Percentiles rank a stretch among this genome's conserved stretches.
Conservation (phyloP, 768 basidiomycete genomes). For the Myochromella boudieri region DNA sequence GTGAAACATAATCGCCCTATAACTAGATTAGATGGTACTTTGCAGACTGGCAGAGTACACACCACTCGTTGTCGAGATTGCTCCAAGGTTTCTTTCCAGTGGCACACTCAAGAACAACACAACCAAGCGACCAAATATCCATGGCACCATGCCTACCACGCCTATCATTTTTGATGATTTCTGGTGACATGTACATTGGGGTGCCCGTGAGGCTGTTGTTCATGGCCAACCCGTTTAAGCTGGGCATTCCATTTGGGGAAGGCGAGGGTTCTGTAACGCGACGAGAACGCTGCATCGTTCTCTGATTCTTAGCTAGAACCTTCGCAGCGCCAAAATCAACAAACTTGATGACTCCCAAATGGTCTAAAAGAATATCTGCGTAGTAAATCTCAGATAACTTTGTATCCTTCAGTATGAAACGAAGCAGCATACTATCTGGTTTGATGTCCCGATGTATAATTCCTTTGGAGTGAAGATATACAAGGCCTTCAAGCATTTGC, state of each 20-base stretch:
- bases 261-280: conserved; percentile 45
- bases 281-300: conserved; percentile 75
- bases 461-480: conserved; percentile 89
- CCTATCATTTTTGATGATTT: conserved; percentile 93
- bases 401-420: not conserved
- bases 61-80: conserved; percentile 99
- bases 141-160: conserved; percentile 89
- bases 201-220: conserved; percentile 93
- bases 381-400: conserved; percentile 10
- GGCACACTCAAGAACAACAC: conserved; percentile 95
- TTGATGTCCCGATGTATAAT: conserved; percentile 98
- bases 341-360: conserved; percentile 90
- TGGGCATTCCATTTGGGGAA: conserved; percentile 27
- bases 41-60: conserved; percentile 17
- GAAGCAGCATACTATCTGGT: conserved; percentile 81
- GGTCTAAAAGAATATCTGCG: conserved; percentile 91
- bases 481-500: conserved; percentile 94
- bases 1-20: conserved; percentile 99
- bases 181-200: conserved; percentile 99
- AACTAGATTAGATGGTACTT: not conserved
- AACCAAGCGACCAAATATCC: conserved; percentile 98
- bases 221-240: conserved; percentile 48
- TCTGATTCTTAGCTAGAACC: conserved; percentile 87
- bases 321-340: conserved; percentile 99
- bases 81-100: conserved; percentile 99